These are phyloP conservation scores for Cenchrus fungigraminus DNA, from an alignment of 176 grass and related monocot species.

Conservation along the genomic window DNA sequence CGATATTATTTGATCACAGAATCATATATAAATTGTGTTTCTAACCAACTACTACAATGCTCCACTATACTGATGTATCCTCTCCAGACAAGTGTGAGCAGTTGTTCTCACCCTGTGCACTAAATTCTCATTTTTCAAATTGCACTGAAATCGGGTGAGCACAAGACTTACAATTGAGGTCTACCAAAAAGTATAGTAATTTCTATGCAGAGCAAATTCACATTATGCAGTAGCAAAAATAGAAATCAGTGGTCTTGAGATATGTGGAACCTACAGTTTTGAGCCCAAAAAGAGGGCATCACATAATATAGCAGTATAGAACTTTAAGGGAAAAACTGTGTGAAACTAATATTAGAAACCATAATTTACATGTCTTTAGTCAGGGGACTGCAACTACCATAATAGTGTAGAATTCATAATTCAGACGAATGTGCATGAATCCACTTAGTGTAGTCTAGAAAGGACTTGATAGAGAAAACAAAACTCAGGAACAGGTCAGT, in stretches of 20 bases:
- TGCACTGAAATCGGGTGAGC: not conserved
- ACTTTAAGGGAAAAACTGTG: not conserved
- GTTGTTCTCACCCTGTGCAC: not conserved
- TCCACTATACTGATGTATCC: not conserved
- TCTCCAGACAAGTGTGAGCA: not conserved
- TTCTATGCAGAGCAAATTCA: not conserved
- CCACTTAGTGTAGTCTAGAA: slow-evolving; percentile 2
- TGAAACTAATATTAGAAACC: not conserved
- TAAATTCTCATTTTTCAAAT: not conserved
- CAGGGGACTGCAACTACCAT: not conserved
- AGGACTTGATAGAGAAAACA: slow-evolving; percentile 1
- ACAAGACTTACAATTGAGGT: not conserved
- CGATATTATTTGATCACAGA: not conserved
- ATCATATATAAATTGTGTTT: not conserved
- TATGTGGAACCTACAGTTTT: not conserved
- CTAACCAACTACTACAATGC: not conserved
- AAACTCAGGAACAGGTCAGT: not conserved
- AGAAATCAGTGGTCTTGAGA: not conserved
- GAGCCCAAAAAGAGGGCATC: not conserved
- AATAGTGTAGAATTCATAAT: not conserved
- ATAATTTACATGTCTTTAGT: not conserved
- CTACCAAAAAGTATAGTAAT: not conserved
- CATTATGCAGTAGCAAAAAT: not conserved
- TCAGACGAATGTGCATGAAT: slow-evolving; percentile 18
- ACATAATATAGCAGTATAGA: not conserved